A percentile compares a stretch with the other conserved stretches of the same genome.
These are phyloP conservation scores for Auricularia heimuer DNA, from an alignment of 768 basidiomycete species.

Conservation along the genomic window DNA sequence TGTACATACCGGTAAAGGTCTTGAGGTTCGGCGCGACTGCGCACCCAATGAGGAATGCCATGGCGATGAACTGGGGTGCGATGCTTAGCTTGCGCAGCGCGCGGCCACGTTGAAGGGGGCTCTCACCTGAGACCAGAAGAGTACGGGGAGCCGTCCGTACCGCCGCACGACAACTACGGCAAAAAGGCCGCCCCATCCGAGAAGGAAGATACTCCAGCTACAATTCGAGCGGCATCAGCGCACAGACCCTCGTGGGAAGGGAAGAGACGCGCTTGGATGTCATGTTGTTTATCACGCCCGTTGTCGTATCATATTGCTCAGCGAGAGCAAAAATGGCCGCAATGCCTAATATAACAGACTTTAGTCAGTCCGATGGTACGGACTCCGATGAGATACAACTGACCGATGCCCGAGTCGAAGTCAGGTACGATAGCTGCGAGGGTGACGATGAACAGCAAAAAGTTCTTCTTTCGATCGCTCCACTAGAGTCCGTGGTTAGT, in stretches of 20 bases:
- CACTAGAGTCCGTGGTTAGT: conserved; percentile 28
- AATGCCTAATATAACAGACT: conserved; percentile 33
- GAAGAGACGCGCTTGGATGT: conserved; percentile 37
- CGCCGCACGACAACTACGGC: conserved; percentile 58
- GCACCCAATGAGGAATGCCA: conserved; percentile 49
- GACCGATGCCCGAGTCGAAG: conserved; percentile 57
- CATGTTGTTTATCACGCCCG: conserved; percentile 49
- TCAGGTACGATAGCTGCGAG: conserved; percentile 59
- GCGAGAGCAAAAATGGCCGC: conserved; percentile 54
- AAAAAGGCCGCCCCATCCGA: conserved; percentile 52
- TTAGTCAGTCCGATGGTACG: neutral
- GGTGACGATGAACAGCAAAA: conserved; percentile 51
- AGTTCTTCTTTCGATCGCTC: conserved; percentile 40
- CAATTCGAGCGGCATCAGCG: conserved; percentile 6
- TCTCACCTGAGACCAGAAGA: conserved; percentile 62
- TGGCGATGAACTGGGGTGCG: conserved; percentile 35
- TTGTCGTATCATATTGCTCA: conserved; percentile 41
- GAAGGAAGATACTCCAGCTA: conserved; percentile 47
- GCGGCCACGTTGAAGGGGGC: neutral
- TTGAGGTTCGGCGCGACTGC: conserved; percentile 48
- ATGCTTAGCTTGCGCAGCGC: neutral
- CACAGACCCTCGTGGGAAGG: neutral
- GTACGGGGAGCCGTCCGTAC: conserved; percentile 51
- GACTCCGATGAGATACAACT: conserved; percentile 1
- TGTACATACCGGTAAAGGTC: conserved; percentile 41